Percentiles rank a stretch among this genome's conserved stretches.
phyloP scores from a whole-genome alignment of 1,284 basidiomycete genomes.

The Neonothopanus nambi region DNA sequence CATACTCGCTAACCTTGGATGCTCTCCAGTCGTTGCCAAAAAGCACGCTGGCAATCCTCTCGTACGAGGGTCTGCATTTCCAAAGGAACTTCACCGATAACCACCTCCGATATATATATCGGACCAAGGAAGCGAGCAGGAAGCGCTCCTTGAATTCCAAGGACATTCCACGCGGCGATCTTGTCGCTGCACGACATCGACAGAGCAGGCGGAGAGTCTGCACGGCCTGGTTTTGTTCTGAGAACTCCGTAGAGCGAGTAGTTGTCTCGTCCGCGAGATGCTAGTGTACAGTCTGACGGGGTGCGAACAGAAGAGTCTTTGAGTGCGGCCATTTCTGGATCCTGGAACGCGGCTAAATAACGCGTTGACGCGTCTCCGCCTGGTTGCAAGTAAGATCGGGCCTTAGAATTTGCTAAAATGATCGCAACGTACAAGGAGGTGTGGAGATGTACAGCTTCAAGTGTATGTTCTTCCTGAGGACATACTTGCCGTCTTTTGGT shows the following conservation, averaged over 20 bases:
- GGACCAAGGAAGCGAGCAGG: conserved; percentile 58
- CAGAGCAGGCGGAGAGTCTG: conserved; percentile 77
- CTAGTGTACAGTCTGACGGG: conserved; percentile 34
- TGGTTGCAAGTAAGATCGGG: conserved; percentile 28
- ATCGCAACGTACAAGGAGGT: conserved; percentile 72
- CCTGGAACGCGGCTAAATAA: conserved; percentile 71
- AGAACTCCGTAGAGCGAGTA: conserved; percentile 75
- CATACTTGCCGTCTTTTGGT: conserved; percentile 41
- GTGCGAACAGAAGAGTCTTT: conserved; percentile 52
- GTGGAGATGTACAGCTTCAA: conserved; percentile 85
- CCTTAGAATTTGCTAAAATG: conserved; percentile 2
- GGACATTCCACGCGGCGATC: conserved; percentile 77
- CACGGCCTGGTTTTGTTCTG: conserved; percentile 88
- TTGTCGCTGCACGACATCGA: conserved; percentile 94
- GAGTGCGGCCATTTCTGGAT: conserved; percentile 64
- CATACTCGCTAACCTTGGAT: conserved; percentile 5
- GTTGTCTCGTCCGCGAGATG: conserved; percentile 76
- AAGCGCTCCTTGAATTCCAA: conserved; percentile 86
- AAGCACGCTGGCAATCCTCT: conserved; percentile 63
- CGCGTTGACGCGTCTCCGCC: conserved; percentile 91
- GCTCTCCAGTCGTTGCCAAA: conserved; percentile 47
- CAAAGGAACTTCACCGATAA: conserved; percentile 67
- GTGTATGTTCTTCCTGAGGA: conserved; percentile 49
- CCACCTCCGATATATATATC: conserved; percentile 62
- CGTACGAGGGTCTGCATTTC: conserved; percentile 40